Conservation (phyloP, 768 basidiomycete species). For the Psilocybe subaeruginosa region DNA sequence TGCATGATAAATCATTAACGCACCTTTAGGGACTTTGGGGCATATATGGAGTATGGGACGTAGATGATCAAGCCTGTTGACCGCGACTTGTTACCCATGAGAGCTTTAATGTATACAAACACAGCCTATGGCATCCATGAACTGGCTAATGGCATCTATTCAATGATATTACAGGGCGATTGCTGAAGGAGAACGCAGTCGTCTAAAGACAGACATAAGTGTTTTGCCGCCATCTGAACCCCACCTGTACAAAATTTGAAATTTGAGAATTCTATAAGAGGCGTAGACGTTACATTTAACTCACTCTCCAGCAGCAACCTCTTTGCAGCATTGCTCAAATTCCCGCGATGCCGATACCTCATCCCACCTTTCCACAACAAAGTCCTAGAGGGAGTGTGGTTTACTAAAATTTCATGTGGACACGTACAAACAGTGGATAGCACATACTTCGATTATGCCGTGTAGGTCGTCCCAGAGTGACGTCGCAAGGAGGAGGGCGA, state of each 20-base stretch:
- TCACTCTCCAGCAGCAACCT: slow-evolving; percentile 76
- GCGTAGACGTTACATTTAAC: slow-evolving; percentile 25
- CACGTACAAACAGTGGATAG: slow-evolving; percentile 10
- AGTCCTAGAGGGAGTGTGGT: slow-evolving; percentile 47
- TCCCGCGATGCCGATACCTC: slow-evolving; percentile 64
- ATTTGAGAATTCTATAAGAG: slow-evolving; percentile 1
- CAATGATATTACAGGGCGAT: neutral
- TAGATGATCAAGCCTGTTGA: slow-evolving; percentile 31
- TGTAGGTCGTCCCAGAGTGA: slow-evolving; percentile 68
- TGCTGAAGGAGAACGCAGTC: slow-evolving; percentile 58
- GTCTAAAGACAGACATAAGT: slow-evolving; percentile 65
- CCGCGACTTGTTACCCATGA: neutral
- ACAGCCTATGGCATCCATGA: too few species aligned
- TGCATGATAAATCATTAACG: neutral
- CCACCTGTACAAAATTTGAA: slow-evolving; percentile 48
- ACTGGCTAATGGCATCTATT: neutral
- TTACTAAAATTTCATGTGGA: slow-evolving; percentile 2
- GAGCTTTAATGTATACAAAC: neutral
- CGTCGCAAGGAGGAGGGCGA: slow-evolving; percentile 71
- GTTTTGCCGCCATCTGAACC: slow-evolving; percentile 73
- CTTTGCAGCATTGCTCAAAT: slow-evolving; percentile 71
- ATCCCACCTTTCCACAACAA: slow-evolving; percentile 77
- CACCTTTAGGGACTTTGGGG: slow-evolving; percentile 33
- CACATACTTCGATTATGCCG: slow-evolving; percentile 56
- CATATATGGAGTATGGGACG: slow-evolving; percentile 34